Evolutionary conservation across 2,329 filamentous ascomycete species (phyloP).

Genomic region (Paraphoma sp.): DNA sequence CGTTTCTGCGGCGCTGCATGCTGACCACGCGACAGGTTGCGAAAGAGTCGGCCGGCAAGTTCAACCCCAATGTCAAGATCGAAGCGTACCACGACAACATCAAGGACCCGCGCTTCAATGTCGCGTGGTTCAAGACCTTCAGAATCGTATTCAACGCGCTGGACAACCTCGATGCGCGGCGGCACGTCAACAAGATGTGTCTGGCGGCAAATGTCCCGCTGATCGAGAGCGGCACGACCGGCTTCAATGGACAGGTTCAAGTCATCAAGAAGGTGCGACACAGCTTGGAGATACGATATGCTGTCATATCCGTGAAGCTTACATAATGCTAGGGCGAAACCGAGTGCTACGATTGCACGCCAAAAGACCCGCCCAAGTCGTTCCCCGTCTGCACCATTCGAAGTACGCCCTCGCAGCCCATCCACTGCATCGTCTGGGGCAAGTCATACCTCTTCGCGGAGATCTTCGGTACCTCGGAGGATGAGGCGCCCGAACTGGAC

Average conservation of each 20-base stretch:
- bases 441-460: constrained; percentile 97
- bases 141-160: constrained; percentile 93
- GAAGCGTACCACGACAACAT: constrained; percentile 93
- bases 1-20: no score
- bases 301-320: background rate
- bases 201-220: constrained; percentile 87
- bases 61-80: constrained; percentile 88
- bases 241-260: constrained; percentile 97
- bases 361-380: constrained; percentile 87
- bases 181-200: constrained; percentile 98
- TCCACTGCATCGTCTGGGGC: constrained; percentile 98
- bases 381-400: constrained; percentile 97
- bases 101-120: constrained; percentile 84
- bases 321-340: constrained; percentile 67
- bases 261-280: constrained; percentile 79
- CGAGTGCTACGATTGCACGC: constrained; percentile 94
- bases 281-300: background rate
- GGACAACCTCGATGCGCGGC: constrained; percentile 90
- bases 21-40: constrained; percentile 69
- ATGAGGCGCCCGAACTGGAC: constrained; percentile 80
- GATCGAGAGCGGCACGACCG: constrained; percentile 95
- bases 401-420: constrained; percentile 93
- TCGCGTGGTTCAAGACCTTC: constrained; percentile 87
- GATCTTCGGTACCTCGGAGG: constrained; percentile 90
- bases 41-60: constrained; percentile 86